Evolutionary conservation across 306 rosid species (phyloP).

Genomic region (Ziziphus jujuba): DNA sequence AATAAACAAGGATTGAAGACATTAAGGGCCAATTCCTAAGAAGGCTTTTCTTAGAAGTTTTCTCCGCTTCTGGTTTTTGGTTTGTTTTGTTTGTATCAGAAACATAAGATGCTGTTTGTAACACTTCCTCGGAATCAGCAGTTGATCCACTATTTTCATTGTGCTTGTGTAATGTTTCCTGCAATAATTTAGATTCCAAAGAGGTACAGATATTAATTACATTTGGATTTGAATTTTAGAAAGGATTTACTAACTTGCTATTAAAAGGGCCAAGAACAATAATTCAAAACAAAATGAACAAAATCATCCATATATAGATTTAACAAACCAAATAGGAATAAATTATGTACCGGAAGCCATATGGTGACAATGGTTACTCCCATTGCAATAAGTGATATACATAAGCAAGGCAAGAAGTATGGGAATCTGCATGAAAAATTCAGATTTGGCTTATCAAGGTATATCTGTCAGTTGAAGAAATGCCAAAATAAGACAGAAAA

Average conservation of each 20-base stretch:
- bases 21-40: slow-evolving; percentile 80
- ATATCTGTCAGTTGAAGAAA: not conserved
- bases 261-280: not conserved
- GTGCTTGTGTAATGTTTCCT: slow-evolving; percentile 89
- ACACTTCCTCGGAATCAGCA: slow-evolving; percentile 27
- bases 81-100: slow-evolving; percentile 11
- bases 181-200: slow-evolving; percentile 9
- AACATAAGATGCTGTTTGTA: slow-evolving; percentile 46
- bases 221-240: too few species aligned
- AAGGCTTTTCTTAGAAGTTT: slow-evolving; percentile 45
- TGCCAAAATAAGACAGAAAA: not conserved
- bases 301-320: not conserved
- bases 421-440: slow-evolving; percentile 47
- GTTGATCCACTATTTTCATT: not conserved
- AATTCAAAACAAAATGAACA: not conserved
- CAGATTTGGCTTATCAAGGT: not conserved
- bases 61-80: slow-evolving; percentile 21
- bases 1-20: slow-evolving; percentile 67
- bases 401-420: slow-evolving; percentile 52
- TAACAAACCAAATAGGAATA: too few species aligned
- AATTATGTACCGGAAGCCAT: slow-evolving; percentile 52
- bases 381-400: slow-evolving; percentile 33
- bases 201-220: not conserved
- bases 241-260: not conserved
- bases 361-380: slow-evolving; percentile 25